Evolutionary conservation across 257 asterid species (phyloP).

Genomic region (Solanum clarkiae): DNA sequence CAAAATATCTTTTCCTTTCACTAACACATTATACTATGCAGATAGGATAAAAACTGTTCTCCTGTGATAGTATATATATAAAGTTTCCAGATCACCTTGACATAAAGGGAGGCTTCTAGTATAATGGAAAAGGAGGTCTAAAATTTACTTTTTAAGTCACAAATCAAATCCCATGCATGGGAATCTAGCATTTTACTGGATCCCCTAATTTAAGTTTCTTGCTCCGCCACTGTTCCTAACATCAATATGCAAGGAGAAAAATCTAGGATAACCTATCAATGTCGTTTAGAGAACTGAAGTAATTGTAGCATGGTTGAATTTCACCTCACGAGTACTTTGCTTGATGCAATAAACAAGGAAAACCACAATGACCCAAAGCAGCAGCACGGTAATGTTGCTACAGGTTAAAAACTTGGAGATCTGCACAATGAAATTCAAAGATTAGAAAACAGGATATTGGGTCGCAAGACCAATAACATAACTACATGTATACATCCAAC

Average conservation of each 20-base stretch:
- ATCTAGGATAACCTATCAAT: background rate
- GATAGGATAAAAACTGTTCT: background rate
- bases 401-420: constrained; percentile 48
- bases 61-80: background rate
- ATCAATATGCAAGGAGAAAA: background rate
- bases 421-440: constrained; percentile 22
- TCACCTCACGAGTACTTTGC: constrained; percentile 71
- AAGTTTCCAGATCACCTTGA: background rate
- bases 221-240: background rate
- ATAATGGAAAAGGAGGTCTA: background rate
- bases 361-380: constrained; percentile 71
- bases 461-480: background rate
- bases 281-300: background rate
- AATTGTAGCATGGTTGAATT: background rate
- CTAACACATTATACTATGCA: background rate
- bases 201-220: background rate
- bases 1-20: background rate
- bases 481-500: background rate
- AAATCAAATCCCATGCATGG: background rate
- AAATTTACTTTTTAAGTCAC: background rate
- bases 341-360: constrained; percentile 60
- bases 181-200: background rate
- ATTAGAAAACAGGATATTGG: background rate
- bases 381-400: constrained; percentile 58
- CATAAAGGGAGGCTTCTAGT: background rate